Base-by-base conservation (phyloP, 306 rosid genomes). In the Neltuma alba region DNA sequence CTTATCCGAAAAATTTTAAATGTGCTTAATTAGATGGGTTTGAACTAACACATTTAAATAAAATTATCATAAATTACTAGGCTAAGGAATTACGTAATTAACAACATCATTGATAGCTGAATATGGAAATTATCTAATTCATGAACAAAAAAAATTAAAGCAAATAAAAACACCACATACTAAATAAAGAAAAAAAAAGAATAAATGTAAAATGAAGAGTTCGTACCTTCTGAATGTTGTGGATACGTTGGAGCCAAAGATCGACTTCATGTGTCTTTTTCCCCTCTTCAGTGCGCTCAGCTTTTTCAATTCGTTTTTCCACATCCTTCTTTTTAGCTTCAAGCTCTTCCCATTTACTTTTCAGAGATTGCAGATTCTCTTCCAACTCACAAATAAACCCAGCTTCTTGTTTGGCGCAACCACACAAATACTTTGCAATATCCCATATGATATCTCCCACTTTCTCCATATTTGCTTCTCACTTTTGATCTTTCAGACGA, bases 401-500 rank as follows among this genome's bases (percentile, higher is more conserved):
- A n/a, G 33, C 79, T 0, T 57, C 54, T 7, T 27, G 16, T 10
- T 66, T 55, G 16, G 16, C 8, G 44, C 44, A 20, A 8, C 44
- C 27, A 34, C 44, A 64, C 70, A 64, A 18, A 34, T 0, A 64
- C 28, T 64, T 64, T 2, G 45, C 20, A 0, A 3, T 21, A 9
- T 64, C 70, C 70, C 69, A 63, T 63, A 64, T 18, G 21, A 64
- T 34, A 31, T n/a, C 69, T 7, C 18, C 67, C 23, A 61, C 0
- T 6, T 78, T 83, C 80, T 87, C 90, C 57, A 80, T 48, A 48
- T 48, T 2, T 71, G 61, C 77, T 55, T 42, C 27, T 57, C 63
- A 14, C 27, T 52, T 52, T 6, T 15, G 52, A 66, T 72, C 41
- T 33, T 21, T 61, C 65, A 61, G 23, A 60, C 20, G 20, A n/a